Percentiles rank a stretch among this genome's conserved stretches.
Conservation (phyloP, 2,329 filamentous ascomycete species). For the Diaporthe nobilis region DNA sequence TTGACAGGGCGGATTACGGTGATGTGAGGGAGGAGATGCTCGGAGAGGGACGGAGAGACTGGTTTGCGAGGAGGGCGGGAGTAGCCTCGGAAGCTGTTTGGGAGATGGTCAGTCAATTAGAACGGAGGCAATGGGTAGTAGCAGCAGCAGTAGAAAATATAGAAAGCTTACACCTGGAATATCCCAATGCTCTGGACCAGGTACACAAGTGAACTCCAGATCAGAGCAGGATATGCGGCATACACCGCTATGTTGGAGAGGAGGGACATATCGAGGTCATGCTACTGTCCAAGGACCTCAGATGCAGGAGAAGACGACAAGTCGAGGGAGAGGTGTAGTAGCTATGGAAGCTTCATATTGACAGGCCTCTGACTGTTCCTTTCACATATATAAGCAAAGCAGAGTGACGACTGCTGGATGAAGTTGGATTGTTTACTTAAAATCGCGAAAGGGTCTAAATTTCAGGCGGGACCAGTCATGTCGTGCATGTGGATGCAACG, state of each 20-base stretch:
- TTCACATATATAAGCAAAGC: not conserved
- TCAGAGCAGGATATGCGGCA: slow-evolving; percentile 39
- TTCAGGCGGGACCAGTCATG: not conserved
- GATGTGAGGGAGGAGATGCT: slow-evolving; percentile 79
- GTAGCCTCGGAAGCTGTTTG: slow-evolving; percentile 66
- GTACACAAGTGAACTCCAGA: slow-evolving; percentile 68
- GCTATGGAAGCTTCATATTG: slow-evolving; percentile 4
- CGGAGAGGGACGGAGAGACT: slow-evolving; percentile 64
- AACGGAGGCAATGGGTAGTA: rapidly evolving
- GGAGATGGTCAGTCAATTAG: slow-evolving; percentile 5
- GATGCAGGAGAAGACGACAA: slow-evolving; percentile 39
- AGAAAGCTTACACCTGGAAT: slow-evolving; percentile 64
- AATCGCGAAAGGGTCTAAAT: not conserved
- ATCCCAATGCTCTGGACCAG: slow-evolving; percentile 70
- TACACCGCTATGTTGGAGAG: slow-evolving; percentile 58
- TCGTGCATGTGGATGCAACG: slow-evolving; percentile 12
- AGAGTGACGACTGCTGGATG: not conserved
- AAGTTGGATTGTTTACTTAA: slow-evolving; percentile 1
- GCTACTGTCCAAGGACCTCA: slow-evolving; percentile 3
- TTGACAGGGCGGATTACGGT: slow-evolving; percentile 95
- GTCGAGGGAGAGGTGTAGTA: not conserved
- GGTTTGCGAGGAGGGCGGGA: slow-evolving; percentile 64
- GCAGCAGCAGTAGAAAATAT: slow-evolving; percentile 7
- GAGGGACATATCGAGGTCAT: slow-evolving; percentile 43
- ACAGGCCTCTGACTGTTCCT: not conserved